A percentile compares a stretch with the other conserved stretches of the same genome.
phyloP scores from a whole-genome alignment of 352 stramenopile genomes.

The Phytophthora syringae region DNA sequence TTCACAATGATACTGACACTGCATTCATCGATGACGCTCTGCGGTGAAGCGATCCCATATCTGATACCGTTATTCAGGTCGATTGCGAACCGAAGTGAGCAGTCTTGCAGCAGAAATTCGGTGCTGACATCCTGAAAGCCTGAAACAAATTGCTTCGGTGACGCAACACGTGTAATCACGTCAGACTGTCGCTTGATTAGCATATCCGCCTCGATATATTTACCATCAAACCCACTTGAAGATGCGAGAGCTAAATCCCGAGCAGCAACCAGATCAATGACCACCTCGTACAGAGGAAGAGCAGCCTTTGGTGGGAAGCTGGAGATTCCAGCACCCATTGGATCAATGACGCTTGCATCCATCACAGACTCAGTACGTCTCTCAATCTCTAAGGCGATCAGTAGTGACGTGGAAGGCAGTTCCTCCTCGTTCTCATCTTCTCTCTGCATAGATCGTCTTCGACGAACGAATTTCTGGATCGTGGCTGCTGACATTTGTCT shows the following conservation, averaged over 20 bases:
- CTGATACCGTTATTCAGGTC: constrained; percentile 14
- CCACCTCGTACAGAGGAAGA: constrained; percentile 33
- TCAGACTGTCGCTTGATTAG: constrained; percentile 20
- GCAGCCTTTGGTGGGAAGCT: background rate
- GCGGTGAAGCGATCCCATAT: constrained; percentile 17
- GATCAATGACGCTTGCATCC: background rate
- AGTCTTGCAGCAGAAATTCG: constrained; percentile 24
- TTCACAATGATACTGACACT: constrained; percentile 25
- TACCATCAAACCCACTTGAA: constrained; percentile 5
- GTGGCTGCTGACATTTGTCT: constrained; percentile 14
- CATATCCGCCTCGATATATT: constrained; percentile 23
- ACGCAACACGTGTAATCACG: constrained; percentile 13
- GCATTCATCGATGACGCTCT: constrained; percentile 38
- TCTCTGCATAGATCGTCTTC: background rate
- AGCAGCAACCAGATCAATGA: constrained; percentile 29
- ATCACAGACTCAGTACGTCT: background rate
- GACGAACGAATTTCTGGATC: constrained; percentile 17
- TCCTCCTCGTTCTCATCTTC: constrained; percentile 23
- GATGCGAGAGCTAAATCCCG: constrained; percentile 22
- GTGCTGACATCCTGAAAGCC: constrained; percentile 12
- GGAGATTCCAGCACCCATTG: background rate
- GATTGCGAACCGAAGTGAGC: constrained; percentile 17
- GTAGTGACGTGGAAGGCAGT: constrained; percentile 27
- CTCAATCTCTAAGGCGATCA: constrained; percentile 22
- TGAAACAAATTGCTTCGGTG: constrained; percentile 18